Conservation (phyloP, 208 protist species). For the Crithidia fasciculata region DNA sequence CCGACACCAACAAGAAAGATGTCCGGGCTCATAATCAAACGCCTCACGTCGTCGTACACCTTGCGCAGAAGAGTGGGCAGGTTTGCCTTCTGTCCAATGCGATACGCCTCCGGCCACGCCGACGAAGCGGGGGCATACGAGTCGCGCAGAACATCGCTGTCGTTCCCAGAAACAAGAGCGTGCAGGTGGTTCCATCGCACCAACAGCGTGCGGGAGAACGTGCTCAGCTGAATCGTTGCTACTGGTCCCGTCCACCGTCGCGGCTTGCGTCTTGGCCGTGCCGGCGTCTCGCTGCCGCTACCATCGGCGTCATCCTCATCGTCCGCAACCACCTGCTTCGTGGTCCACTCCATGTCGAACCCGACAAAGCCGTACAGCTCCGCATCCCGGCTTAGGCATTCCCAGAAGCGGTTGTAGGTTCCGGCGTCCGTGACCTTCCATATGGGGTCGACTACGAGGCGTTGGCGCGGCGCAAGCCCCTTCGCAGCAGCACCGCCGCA, state of each 20-base stretch:
- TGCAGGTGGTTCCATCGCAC: slow-evolving; percentile 51
- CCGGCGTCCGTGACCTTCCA: slow-evolving; percentile 46
- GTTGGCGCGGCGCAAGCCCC: slow-evolving; percentile 1
- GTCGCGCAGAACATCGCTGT: slow-evolving; percentile 16
- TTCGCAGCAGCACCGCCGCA: background rate
- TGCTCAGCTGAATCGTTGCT: slow-evolving; percentile 66
- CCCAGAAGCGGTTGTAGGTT: slow-evolving; percentile 34
- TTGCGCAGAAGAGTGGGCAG: slow-evolving; percentile 14
- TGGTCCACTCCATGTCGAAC: slow-evolving; percentile 74
- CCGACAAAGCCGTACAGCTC: slow-evolving; percentile 47
- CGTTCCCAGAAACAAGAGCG: slow-evolving; percentile 23
- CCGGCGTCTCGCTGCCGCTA: background rate
- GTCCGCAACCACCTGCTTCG: slow-evolving; percentile 3
- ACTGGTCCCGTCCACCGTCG: slow-evolving; percentile 32
- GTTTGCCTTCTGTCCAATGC: slow-evolving; percentile 33
- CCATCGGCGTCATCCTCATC: background rate
- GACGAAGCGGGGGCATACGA: slow-evolving; percentile 33
- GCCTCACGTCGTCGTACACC: slow-evolving; percentile 29
- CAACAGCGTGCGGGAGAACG: slow-evolving; percentile 44
- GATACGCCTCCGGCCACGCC: slow-evolving; percentile 35
- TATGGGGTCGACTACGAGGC: slow-evolving; percentile 57
- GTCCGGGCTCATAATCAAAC: slow-evolving; percentile 29
- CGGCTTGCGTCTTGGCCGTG: slow-evolving; percentile 4
- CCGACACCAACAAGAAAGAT: slow-evolving; percentile 59
- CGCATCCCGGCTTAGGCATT: slow-evolving; percentile 36